Conservation (phyloP, 2,329 filamentous ascomycete genomes). For the Colletotrichum trifolii region DNA sequence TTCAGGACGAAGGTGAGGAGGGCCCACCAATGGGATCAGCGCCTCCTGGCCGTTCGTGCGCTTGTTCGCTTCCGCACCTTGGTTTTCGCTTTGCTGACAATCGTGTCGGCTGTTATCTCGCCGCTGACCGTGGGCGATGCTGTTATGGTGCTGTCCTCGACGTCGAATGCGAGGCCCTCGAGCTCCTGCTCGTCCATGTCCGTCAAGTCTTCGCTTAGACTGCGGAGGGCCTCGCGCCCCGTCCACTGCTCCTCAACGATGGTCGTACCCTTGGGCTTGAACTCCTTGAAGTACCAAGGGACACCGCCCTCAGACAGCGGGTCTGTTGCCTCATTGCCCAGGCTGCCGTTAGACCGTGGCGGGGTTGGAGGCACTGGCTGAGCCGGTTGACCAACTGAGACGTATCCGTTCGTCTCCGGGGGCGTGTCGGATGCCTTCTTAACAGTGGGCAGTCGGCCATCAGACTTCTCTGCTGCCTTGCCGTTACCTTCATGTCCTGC, state of each 20-base stretch:
- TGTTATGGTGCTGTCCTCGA: slow-evolving; percentile 60
- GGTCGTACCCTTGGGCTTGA: slow-evolving; percentile 83
- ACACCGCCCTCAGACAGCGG: slow-evolving; percentile 79
- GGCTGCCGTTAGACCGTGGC: slow-evolving; percentile 71
- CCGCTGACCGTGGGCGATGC: slow-evolving; percentile 45
- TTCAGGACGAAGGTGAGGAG: neutral
- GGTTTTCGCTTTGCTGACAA: slow-evolving; percentile 42
- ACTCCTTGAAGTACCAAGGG: slow-evolving; percentile 87
- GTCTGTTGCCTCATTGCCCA: slow-evolving; percentile 58
- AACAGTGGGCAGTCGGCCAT: slow-evolving; percentile 43
- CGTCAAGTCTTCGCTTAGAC: slow-evolving; percentile 86
- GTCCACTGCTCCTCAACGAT: slow-evolving; percentile 80
- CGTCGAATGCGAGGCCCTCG: slow-evolving; percentile 71
- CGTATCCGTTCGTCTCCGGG: slow-evolving; percentile 61
- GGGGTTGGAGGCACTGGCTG: slow-evolving; percentile 70
- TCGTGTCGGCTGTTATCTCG: slow-evolving; percentile 36
- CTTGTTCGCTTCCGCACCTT: slow-evolving; percentile 48
- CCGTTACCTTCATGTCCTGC: slow-evolving; percentile 42
- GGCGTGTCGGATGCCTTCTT: slow-evolving; percentile 53
- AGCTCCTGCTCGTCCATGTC: slow-evolving; percentile 94
- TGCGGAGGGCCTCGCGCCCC: slow-evolving; percentile 73
- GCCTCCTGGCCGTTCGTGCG: slow-evolving; percentile 45
- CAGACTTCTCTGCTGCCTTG: slow-evolving; percentile 41
- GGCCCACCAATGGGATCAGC: slow-evolving; percentile 26
- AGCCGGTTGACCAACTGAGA: slow-evolving; percentile 45